These are phyloP conservation scores for Malassezia caprae DNA, from an alignment of 1,284 basidiomycete genomes.

Conservation along the genomic window DNA sequence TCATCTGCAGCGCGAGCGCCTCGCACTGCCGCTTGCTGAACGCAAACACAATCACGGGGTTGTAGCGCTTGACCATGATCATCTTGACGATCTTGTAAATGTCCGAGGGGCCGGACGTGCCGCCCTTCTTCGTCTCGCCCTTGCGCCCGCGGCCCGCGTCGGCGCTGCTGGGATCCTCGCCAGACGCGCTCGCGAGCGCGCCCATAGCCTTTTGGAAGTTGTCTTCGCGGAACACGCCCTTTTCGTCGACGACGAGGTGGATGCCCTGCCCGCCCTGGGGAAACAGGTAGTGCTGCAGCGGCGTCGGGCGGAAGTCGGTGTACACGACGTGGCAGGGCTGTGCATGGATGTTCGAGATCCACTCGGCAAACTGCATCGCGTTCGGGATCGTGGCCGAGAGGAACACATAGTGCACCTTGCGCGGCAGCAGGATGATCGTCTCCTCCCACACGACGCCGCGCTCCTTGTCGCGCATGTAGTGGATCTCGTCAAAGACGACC, in stretches of 20 bases:
- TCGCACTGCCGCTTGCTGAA: conserved; percentile 99
- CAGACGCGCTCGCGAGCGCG: conserved; percentile 62
- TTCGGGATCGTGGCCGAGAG: conserved; percentile 99
- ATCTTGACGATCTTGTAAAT: conserved; percentile 97
- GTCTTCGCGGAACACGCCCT: conserved; percentile 90
- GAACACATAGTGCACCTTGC: conserved; percentile 93
- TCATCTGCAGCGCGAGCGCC: conserved; percentile 75
- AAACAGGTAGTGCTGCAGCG: conserved; percentile 95
- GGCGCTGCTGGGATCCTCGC: conserved; percentile 87
- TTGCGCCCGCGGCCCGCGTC: conserved; percentile 59
- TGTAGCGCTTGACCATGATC: conserved; percentile 97
- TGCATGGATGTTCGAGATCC: conserved; percentile 93
- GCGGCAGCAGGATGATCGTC: conserved; percentile 92
- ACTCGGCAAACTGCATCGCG: conserved; percentile 98
- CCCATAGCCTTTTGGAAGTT: conserved; percentile 98
- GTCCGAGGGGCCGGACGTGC: conserved; percentile 89
- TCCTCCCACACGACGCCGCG: conserved; percentile 60
- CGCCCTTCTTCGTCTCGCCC: conserved; percentile 65
- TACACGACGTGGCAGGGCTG: conserved; percentile 99
- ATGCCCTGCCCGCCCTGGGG: conserved; percentile 93
- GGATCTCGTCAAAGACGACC: conserved; percentile 99
- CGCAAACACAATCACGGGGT: conserved; percentile 96
- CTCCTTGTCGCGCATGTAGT: conserved; percentile 96
- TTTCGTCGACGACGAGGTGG: conserved; percentile 93
- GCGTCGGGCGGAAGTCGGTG: conserved; percentile 96